Evolutionary conservation across 164 flowering plant species (phyloP), one percentile per base, ranked within the genome.

Genomic region (Protea cynaroides): DNA sequence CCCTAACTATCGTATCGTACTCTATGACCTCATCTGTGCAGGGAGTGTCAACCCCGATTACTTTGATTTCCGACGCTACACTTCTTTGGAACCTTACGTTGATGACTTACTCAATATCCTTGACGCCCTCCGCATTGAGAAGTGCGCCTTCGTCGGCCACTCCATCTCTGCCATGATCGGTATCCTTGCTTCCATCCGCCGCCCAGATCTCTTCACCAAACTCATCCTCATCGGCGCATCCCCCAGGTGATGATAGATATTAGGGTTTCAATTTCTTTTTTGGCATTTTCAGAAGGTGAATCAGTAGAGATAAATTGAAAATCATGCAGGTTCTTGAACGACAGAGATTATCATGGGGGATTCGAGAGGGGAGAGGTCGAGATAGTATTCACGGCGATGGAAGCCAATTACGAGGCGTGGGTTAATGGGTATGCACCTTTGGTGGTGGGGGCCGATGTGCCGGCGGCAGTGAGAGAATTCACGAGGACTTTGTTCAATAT

Each of bases 81-180:
- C 86, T 40, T 63, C 83, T 11, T 91, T 94, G 17, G 96, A 94
- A 38, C 75, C 89, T 50, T 91, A 78, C 68, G 96, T 86, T 23
- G 96, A 94, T 52, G 99, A 94, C 75, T 76, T 94, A 34, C 84
- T 94, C 60, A 15, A 71, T 71, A 91, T 94, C 59, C 95, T 94
- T 38, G 89, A 85, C 61, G 71, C 90, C 15, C 87, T 86, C 46
- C 56, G 75, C 12, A 74, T 94, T 64, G 66, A 70, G 0, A 79
- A 76, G 24, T 94, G 98, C 69, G 78, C 80, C 64, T 87, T 72
- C 60, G 95, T 90, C 24, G 98, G 98, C 58, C 98, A 93, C 83
- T 93, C 98, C 25, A 75, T 94, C 66, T 93, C 98, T 65, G 98
- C 96, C 69, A 85, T 89, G 92, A 88, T 88, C 67, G 99, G 93